These are phyloP conservation scores for Claviceps sp. DNA, from an alignment of 2,329 filamentous ascomycete genomes.

Conservation along the genomic window DNA sequence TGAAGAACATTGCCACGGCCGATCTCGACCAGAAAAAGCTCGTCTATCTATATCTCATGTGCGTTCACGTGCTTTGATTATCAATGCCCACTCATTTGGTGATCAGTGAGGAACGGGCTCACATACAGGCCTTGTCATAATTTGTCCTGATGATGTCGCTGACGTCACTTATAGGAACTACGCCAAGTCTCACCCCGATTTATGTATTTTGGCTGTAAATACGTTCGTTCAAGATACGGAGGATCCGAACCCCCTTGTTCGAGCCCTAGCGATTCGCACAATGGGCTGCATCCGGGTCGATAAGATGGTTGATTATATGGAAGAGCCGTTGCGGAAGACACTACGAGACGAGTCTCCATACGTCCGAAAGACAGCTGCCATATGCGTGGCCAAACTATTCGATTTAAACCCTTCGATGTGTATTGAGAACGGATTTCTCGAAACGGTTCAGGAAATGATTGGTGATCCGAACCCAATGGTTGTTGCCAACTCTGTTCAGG, in stretches of 20 bases:
- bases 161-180: conserved; percentile 61
- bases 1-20: conserved; percentile 94
- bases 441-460: conserved; percentile 87
- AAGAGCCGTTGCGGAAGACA: conserved; percentile 91
- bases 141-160: not conserved
- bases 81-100: not conserved
- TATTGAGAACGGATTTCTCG: conserved; percentile 91
- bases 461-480: conserved; percentile 98
- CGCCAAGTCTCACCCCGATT: conserved; percentile 94
- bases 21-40: conserved; percentile 99
- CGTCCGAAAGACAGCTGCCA: conserved; percentile 93
- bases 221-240: conserved; percentile 99
- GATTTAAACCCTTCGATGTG: conserved; percentile 88
- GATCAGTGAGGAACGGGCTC: not conserved
- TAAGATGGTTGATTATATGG: conserved; percentile 99
- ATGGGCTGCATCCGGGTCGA: conserved; percentile 98
- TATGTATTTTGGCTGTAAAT: conserved; percentile 97
- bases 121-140: not conserved
- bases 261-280: conserved; percentile 88
- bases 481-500: conserved; percentile 92
- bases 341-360: conserved; percentile 95
- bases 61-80: not conserved
- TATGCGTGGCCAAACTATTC: conserved; percentile 96
- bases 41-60: conserved; percentile 97
- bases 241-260: conserved; percentile 90